A percentile compares a stretch with the other conserved stretches of the same genome.
Evolutionary conservation across 2,329 filamentous ascomycete genomes (phyloP).

Genomic region (Calonectria pseudoturangicola): DNA sequence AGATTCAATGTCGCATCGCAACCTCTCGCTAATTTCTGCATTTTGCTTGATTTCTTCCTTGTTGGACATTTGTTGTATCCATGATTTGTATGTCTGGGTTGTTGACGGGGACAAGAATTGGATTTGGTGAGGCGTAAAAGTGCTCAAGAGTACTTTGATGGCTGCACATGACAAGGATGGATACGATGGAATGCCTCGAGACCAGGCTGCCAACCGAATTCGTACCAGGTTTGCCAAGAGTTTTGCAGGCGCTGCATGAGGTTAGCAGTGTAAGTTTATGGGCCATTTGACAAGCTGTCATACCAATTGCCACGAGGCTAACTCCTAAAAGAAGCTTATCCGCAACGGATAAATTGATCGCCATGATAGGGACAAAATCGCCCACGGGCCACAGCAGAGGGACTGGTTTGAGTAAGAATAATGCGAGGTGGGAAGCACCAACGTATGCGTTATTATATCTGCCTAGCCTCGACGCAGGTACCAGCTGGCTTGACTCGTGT

Average conservation of each 20-base stretch:
- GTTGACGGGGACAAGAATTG: background rate
- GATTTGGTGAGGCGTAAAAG: conserved; percentile 2
- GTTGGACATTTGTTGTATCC: conserved; percentile 1
- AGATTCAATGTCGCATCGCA: conserved; percentile 64
- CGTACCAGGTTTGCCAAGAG: background rate
- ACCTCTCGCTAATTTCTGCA: background rate
- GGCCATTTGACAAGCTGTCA: background rate
- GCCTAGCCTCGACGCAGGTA: background rate
- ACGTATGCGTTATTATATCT: conserved; percentile 11
- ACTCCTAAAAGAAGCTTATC: background rate
- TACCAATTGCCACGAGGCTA: background rate
- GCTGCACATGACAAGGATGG: background rate
- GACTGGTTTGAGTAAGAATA: background rate
- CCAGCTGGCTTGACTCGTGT: background rate
- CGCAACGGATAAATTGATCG: background rate
- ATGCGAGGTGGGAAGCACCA: background rate
- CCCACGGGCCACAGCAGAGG: background rate
- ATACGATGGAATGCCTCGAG: background rate
- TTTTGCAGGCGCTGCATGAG: background rate
- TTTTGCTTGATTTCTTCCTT: background rate
- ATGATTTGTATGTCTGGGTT: conserved; percentile 15
- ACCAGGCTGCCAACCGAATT: background rate
- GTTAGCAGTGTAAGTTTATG: background rate
- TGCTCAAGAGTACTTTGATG: conserved; percentile 7
- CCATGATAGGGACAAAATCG: background rate